Evolutionary conservation across 2,329 filamentous ascomycete genomes (phyloP).

Genomic region (Fusarium pilosicola): DNA sequence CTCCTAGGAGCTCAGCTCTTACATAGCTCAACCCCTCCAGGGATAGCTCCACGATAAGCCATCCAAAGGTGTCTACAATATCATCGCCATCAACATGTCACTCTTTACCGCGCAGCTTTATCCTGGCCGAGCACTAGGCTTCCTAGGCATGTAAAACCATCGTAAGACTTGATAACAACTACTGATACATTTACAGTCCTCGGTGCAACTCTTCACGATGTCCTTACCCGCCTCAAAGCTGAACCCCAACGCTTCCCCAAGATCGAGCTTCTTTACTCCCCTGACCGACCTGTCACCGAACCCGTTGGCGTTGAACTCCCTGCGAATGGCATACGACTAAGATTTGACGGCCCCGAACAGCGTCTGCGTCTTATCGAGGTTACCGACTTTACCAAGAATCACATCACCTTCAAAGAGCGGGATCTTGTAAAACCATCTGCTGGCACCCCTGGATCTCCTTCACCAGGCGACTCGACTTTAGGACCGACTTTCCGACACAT

Average conservation of each 20-base stretch:
- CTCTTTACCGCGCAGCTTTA: conserved; percentile 70
- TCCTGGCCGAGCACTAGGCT: conserved; percentile 74
- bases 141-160: conserved; percentile 56
- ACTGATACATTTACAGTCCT: conserved; percentile 67
- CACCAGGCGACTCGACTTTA: conserved; percentile 46
- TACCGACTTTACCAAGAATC: conserved; percentile 85
- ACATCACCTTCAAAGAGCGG: conserved; percentile 81
- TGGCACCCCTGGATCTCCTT: conserved; percentile 49
- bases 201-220: conserved; percentile 90
- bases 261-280: conserved; percentile 84
- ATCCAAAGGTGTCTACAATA: not conserved
- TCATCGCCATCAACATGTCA: conserved; percentile 50
- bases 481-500: conserved; percentile 88
- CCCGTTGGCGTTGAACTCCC: conserved; percentile 82
- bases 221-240: conserved; percentile 86
- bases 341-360: conserved; percentile 94
- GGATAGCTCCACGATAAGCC: conserved; percentile 30
- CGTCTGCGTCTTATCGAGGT: conserved; percentile 91
- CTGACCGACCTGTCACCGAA: conserved; percentile 76
- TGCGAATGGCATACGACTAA: conserved; percentile 86
- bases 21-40: conserved; percentile 36
- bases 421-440: conserved; percentile 76
- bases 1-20: conserved; percentile 27
- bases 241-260: conserved; percentile 85
- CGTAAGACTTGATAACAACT: not conserved